phyloP scores from a whole-genome alignment of 164 flowering plant species.

The Tinospora cordifolia region DNA sequence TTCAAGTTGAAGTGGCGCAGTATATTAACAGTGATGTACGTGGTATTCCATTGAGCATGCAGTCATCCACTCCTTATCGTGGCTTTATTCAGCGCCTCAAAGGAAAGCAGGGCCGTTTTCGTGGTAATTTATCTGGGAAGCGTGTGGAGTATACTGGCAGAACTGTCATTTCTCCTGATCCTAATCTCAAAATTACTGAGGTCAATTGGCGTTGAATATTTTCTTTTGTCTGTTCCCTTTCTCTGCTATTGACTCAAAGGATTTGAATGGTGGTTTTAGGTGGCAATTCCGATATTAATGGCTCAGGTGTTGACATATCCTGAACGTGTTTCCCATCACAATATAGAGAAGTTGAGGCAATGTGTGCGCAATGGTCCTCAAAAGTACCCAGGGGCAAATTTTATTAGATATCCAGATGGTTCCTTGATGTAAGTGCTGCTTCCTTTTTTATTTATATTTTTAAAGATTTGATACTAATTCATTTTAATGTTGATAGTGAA shows the following conservation, averaged over 20 bases:
- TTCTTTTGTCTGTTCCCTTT: slow-evolving; percentile 1
- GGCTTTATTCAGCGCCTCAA: slow-evolving; percentile 92
- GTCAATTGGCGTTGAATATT: slow-evolving; percentile 25
- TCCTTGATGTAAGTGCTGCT: slow-evolving; percentile 31
- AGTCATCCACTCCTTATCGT: slow-evolving; percentile 35
- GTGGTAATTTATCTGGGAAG: slow-evolving; percentile 87
- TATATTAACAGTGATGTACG: slow-evolving; percentile 82
- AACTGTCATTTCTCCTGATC: slow-evolving; percentile 98
- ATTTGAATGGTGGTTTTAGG: slow-evolving; percentile 32
- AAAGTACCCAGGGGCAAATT: slow-evolving; percentile 89
- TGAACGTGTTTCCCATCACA: slow-evolving; percentile 77
- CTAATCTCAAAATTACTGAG: slow-evolving; percentile 95
- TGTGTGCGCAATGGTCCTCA: slow-evolving; percentile 74
- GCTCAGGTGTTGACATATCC: slow-evolving; percentile 77
- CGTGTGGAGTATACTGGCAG: slow-evolving; percentile 96
- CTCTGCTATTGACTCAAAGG: slow-evolving; percentile 10
- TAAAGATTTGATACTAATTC: background rate
- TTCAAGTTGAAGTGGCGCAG: slow-evolving; percentile 74
- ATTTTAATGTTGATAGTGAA: background rate
- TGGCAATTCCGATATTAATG: slow-evolving; percentile 79
- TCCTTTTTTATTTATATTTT: background rate
- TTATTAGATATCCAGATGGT: slow-evolving; percentile 53
- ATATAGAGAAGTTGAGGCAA: slow-evolving; percentile 83
- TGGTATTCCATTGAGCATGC: slow-evolving; percentile 35
- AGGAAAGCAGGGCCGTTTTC: slow-evolving; percentile 93